Conservation (phyloP, 495 filamentous ascomycete genomes). For the Chaetomidium leptoderma region DNA sequence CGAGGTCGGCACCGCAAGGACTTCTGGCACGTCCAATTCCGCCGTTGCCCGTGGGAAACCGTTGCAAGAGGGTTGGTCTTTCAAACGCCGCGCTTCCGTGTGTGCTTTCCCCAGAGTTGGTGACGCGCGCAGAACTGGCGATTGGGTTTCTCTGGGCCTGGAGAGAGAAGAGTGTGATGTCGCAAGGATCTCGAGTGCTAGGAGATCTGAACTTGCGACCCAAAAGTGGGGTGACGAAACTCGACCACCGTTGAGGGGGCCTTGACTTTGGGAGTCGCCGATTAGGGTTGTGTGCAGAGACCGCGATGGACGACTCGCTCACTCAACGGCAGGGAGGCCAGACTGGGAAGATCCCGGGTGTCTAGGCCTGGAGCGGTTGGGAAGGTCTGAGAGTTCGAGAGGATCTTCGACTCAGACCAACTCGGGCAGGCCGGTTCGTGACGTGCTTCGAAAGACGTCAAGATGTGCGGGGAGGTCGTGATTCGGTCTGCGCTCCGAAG, state of each 20-base stretch:
- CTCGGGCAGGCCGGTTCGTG: slow-evolving; percentile 1
- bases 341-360: slow-evolving; percentile 31
- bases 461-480: neutral
- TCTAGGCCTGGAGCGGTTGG: slow-evolving; percentile 9
- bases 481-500: slow-evolving; percentile 2
- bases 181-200: slow-evolving; percentile 6
- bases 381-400: neutral
- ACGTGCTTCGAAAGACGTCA: neutral
- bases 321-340: neutral
- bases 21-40: slow-evolving; percentile 6
- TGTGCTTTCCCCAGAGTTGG: slow-evolving; percentile 8
- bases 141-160: slow-evolving; percentile 16
- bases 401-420: neutral
- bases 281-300: slow-evolving; percentile 26
- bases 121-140: slow-evolving; percentile 7
- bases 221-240: slow-evolving; percentile 29
- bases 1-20: slow-evolving; percentile 2
- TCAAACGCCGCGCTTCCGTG: neutral
- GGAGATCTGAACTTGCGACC: slow-evolving; percentile 23
- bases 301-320: slow-evolving; percentile 20
- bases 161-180: slow-evolving; percentile 10
- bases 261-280: slow-evolving; percentile 25
- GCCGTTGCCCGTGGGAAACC: neutral
- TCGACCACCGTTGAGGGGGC: slow-evolving; percentile 21
- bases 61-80: slow-evolving; percentile 1